phyloP scores from a whole-genome alignment of 1,284 basidiomycete species.

The Ustilago sp. region DNA sequence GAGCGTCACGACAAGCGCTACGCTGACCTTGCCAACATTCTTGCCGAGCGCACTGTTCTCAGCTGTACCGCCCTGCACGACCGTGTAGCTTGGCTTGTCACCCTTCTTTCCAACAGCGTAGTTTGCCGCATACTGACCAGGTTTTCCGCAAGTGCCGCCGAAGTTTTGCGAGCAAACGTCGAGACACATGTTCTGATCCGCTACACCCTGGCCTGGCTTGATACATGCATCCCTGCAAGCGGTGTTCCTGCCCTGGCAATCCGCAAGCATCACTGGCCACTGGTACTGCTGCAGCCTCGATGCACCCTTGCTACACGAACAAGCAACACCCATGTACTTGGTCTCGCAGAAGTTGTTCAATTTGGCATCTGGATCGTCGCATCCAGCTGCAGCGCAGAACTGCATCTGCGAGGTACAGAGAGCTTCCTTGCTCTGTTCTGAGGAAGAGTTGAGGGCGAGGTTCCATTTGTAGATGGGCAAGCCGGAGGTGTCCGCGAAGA shows the following conservation, averaged over 20 bases:
- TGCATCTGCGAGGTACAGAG: conserved; percentile 61
- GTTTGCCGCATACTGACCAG: conserved; percentile 61
- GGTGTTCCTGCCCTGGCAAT: conserved; percentile 59
- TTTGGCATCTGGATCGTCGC: conserved; percentile 43
- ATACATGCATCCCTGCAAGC: conserved; percentile 59
- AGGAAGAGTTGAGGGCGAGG: conserved; percentile 35
- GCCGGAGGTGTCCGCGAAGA: conserved; percentile 42
- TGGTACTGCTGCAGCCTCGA: conserved; percentile 62
- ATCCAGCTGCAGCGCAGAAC: conserved; percentile 62
- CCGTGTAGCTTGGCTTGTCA: conserved; percentile 51
- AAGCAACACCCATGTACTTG: conserved; percentile 57
- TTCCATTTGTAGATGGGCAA: conserved; percentile 45
- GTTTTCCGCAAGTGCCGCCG: conserved; percentile 57
- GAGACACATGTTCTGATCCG: conserved; percentile 51
- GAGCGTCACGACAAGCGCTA: conserved; percentile 6
- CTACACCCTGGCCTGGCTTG: conserved; percentile 45
- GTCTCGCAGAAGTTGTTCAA: conserved; percentile 66
- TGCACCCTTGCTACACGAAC: conserved; percentile 56
- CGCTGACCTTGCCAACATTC: conserved; percentile 17
- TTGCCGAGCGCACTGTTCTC: conserved; percentile 25
- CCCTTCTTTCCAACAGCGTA: conserved; percentile 60
- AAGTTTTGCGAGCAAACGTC: conserved; percentile 53
- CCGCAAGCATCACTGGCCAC: conserved; percentile 65
- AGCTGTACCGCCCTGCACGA: conserved; percentile 56
- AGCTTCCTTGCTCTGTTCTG: conserved; percentile 24